Percentiles rank a stretch among this genome's conserved stretches.
phyloP scores from a whole-genome alignment of 176 grass and related monocot species.

The Saccharum spontaneum region DNA sequence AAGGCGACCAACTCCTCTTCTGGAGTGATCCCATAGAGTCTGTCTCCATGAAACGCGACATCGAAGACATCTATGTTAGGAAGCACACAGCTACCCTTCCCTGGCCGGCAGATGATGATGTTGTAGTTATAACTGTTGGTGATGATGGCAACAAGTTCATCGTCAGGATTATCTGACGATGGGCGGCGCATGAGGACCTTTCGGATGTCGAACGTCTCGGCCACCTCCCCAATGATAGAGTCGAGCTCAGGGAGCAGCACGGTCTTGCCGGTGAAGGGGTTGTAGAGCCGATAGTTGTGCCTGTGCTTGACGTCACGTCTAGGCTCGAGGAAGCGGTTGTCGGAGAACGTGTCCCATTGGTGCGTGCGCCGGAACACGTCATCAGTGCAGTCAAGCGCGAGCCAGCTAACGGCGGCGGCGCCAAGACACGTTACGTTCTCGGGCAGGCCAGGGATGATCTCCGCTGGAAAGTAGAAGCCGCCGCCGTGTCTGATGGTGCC shows the following conservation, averaged over 20 bases:
- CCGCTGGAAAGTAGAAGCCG: too few relatives aligned
- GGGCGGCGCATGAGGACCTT: background rate
- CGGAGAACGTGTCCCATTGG: too few relatives aligned
- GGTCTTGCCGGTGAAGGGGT: background rate
- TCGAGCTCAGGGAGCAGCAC: background rate
- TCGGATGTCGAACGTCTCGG: background rate
- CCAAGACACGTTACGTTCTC: background rate
- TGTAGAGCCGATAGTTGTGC: background rate
- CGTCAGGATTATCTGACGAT: background rate
- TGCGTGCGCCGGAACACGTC: background rate
- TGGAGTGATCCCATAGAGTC: background rate
- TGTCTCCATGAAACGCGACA: background rate
- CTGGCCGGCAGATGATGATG: background rate
- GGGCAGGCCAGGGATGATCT: background rate
- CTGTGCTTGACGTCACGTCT: background rate
- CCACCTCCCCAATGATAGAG: background rate
- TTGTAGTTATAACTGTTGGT: background rate
- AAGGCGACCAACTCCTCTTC: background rate
- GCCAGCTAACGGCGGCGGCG: background rate
- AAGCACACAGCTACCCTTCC: background rate
- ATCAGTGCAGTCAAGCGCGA: background rate
- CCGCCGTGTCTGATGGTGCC: background rate
- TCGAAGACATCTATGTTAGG: background rate
- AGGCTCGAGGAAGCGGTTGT: background rate
- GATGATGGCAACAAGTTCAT: background rate